Evolutionary conservation across 805 yeast genomes (phyloP).

Genomic region (Crinitomyces ghanaensis): DNA sequence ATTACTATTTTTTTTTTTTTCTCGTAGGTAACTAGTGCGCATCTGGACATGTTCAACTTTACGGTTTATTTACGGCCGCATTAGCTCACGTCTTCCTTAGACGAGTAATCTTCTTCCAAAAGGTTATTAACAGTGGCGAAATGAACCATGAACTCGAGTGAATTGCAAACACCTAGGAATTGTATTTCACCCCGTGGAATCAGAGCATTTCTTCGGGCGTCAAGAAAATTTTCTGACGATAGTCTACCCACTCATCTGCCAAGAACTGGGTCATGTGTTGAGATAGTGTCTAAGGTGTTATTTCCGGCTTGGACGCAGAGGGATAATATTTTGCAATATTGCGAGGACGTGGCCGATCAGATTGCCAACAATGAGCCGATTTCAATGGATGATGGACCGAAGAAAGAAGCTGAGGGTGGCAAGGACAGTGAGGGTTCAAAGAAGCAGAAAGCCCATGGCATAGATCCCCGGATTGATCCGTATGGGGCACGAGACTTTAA

Average conservation of each 20-base stretch:
- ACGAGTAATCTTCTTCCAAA: too few relatives aligned
- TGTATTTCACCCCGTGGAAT: slow-evolving; percentile 19
- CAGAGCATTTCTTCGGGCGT: slow-evolving; percentile 18
- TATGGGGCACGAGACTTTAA: slow-evolving; percentile 16
- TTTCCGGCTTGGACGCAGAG: slow-evolving; percentile 17
- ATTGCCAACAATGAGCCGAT: background rate
- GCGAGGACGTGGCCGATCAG: slow-evolving; percentile 10
- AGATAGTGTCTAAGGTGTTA: slow-evolving; percentile 9
- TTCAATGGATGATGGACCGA: too few relatives aligned
- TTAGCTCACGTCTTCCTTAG: too few relatives aligned
- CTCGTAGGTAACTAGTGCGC: too few relatives aligned
- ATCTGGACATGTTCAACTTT: too few relatives aligned
- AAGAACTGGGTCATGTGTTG: slow-evolving; percentile 16
- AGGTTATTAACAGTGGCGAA: too few relatives aligned
- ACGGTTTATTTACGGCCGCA: too few relatives aligned
- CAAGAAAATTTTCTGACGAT: slow-evolving; percentile 23
- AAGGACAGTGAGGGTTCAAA: too few relatives aligned
- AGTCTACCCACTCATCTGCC: slow-evolving; percentile 20
- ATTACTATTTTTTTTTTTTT: too few relatives aligned
- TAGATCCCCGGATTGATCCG: slow-evolving; percentile 17
- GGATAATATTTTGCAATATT: slow-evolving; percentile 12
- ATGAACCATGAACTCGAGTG: slow-evolving; percentile 23
- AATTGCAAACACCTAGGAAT: slow-evolving; percentile 10
- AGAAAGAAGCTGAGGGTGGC: background rate
- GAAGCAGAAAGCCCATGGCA: slow-evolving; percentile 1